Conservation (phyloP, 1,139 yeast genomes). For the Suhomyces kunorum region DNA sequence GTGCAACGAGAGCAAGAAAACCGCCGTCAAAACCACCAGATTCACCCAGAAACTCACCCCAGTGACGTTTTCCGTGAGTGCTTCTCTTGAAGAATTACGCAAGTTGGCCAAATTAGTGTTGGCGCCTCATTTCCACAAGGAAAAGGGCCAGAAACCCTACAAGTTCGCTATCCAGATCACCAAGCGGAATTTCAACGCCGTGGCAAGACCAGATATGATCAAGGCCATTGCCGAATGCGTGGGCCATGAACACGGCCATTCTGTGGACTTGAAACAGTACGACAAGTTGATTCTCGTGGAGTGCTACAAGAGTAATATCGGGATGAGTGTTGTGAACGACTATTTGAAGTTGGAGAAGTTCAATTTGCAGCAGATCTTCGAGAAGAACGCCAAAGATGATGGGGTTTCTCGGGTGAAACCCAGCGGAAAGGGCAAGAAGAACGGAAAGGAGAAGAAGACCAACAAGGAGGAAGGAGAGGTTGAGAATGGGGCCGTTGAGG, state of each 20-base stretch:
- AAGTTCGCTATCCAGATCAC: slow-evolving; percentile 83
- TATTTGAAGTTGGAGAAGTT: slow-evolving; percentile 57
- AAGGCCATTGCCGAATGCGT: slow-evolving; percentile 70
- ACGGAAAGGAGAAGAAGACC: slow-evolving; percentile 5
- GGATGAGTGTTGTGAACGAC: slow-evolving; percentile 74
- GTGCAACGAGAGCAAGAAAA: slow-evolving; percentile 58
- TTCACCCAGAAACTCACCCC: slow-evolving; percentile 83
- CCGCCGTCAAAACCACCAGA: slow-evolving; percentile 59
- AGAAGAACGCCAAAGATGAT: slow-evolving; percentile 35
- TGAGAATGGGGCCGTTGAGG: no score
- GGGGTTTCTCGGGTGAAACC: slow-evolving; percentile 19
- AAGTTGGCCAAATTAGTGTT: slow-evolving; percentile 59
- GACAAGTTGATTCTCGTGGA: slow-evolving; percentile 82
- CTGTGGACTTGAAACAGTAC: slow-evolving; percentile 77
- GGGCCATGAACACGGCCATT: slow-evolving; percentile 69
- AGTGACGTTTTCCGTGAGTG: slow-evolving; percentile 70
- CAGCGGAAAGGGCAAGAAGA: no score
- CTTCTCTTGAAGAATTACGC: slow-evolving; percentile 65
- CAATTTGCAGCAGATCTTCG: slow-evolving; percentile 66
- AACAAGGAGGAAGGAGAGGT: slow-evolving; percentile 2
- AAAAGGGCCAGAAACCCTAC: slow-evolving; percentile 43
- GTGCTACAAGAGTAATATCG: slow-evolving; percentile 81
- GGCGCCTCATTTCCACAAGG: slow-evolving; percentile 66
- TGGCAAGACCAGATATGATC: slow-evolving; percentile 70
- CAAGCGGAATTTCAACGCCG: slow-evolving; percentile 72